phyloP scores from a whole-genome alignment of 345 rosid species.

The Noccaea bulbosa region DNA sequence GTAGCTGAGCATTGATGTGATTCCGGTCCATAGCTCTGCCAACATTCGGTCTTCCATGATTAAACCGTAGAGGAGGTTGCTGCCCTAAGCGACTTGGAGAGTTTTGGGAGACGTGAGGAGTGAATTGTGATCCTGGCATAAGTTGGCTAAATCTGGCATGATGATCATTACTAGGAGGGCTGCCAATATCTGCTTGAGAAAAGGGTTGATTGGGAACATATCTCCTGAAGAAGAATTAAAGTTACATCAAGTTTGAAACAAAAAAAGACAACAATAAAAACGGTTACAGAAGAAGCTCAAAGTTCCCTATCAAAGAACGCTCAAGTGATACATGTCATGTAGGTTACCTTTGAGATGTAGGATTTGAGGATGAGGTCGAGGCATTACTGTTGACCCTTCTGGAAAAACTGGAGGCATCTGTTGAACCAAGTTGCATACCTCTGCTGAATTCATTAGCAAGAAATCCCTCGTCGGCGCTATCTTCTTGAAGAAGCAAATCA shows the following conservation, averaged over 20 bases:
- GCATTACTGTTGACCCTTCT: constrained; percentile 55
- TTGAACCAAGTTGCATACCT: constrained; percentile 70
- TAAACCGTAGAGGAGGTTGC: constrained; percentile 59
- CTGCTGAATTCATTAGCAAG: constrained; percentile 65
- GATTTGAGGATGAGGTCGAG: constrained; percentile 53
- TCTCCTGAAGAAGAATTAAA: constrained; percentile 55
- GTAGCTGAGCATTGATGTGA: constrained; percentile 69
- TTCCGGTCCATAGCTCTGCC: constrained; percentile 69
- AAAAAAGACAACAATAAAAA: not conserved
- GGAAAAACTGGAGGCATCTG: constrained; percentile 52
- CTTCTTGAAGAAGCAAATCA: constrained; percentile 89
- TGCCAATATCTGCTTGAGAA: constrained; percentile 66
- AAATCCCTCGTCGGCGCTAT: constrained; percentile 60
- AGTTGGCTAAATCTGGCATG: constrained; percentile 64
- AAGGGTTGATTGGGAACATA: constrained; percentile 62
- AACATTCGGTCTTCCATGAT: constrained; percentile 60
- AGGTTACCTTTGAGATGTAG: constrained; percentile 62
- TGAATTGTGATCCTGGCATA: constrained; percentile 43
- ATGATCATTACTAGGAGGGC: constrained; percentile 70
- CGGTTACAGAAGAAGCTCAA: constrained; percentile 1
- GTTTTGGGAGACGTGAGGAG: constrained; percentile 67
- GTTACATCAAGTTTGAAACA: constrained; percentile 13
- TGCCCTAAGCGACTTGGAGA: constrained; percentile 95
- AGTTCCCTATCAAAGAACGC: constrained; percentile 11
- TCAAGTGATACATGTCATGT: constrained; percentile 14